A percentile compares a stretch with the other conserved stretches of the same genome.
These are phyloP conservation scores for Pseudopyrenochaeta lycopersici DNA, from an alignment of 2,329 filamentous ascomycete species.

Conservation along the genomic window DNA sequence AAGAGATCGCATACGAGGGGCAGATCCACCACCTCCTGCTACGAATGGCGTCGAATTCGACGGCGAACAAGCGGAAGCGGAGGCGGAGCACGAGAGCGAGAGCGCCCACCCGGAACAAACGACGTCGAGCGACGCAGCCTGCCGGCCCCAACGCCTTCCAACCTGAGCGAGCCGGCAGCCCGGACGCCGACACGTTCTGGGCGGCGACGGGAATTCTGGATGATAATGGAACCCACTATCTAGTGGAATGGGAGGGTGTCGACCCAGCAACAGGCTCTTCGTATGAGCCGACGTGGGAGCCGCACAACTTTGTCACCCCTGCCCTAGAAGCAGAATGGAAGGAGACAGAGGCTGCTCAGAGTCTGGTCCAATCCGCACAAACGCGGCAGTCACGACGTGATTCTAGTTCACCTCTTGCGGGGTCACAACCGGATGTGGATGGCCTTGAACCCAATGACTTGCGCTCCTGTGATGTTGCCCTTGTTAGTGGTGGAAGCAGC, in stretches of 20 bases:
- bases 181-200: constrained; percentile 6
- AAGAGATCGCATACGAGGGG: too few species aligned
- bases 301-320: constrained; percentile 9
- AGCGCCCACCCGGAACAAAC: constrained; percentile 1
- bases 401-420: too few species aligned
- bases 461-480: too few species aligned
- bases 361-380: too few species aligned
- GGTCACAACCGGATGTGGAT: too few species aligned
- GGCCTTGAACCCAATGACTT: too few species aligned
- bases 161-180: not conserved
- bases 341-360: constrained; percentile 5
- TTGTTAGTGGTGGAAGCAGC: too few species aligned
- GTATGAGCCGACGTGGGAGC: constrained; percentile 8
- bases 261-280: constrained; percentile 3
- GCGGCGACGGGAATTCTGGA: constrained; percentile 9
- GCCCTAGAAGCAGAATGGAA: constrained; percentile 9
- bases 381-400: too few species aligned
- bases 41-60: constrained; percentile 7
- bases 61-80: constrained; percentile 8
- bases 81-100: constrained; percentile 3
- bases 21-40: constrained; percentile 1
- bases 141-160: constrained; percentile 2
- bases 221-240: constrained; percentile 7
- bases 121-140: constrained; percentile 4
- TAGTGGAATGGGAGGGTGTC: constrained; percentile 8